phyloP scores from a whole-genome alignment of 306 rosid genomes.

The Lathyrus aphaca region DNA sequence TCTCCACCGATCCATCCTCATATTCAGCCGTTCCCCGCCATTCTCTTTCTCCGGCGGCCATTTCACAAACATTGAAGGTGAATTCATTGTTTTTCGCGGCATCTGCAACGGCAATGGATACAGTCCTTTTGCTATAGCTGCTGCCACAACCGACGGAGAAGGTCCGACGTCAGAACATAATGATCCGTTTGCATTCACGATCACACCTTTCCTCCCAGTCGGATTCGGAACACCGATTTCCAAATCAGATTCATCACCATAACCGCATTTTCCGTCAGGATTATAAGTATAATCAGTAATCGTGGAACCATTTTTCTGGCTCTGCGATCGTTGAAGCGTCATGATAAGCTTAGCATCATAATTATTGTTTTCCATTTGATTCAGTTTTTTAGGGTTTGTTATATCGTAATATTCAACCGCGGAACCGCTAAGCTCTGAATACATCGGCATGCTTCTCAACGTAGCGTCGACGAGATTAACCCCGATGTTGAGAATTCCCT shows the following conservation, averaged over 20 bases:
- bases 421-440: slow-evolving; percentile 66
- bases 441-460: slow-evolving; percentile 66
- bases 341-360: slow-evolving; percentile 21
- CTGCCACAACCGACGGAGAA: slow-evolving; percentile 76
- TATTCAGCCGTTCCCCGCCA: slow-evolving; percentile 54
- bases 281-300: slow-evolving; percentile 19
- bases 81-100: slow-evolving; percentile 35
- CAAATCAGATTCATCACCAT: slow-evolving; percentile 36
- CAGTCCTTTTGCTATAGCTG: slow-evolving; percentile 71
- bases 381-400: slow-evolving; percentile 34
- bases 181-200: slow-evolving; percentile 50
- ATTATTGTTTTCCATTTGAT: not conserved
- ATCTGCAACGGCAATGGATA: slow-evolving; percentile 44
- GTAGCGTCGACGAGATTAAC: slow-evolving; percentile 59
- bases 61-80: slow-evolving; percentile 38
- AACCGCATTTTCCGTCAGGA: not conserved
- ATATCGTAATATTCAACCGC: slow-evolving; percentile 51
- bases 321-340: slow-evolving; percentile 44
- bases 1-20: slow-evolving; percentile 69
- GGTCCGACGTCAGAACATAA: slow-evolving; percentile 73
- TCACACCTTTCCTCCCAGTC: not conserved
- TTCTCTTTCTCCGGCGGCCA: slow-evolving; percentile 58
- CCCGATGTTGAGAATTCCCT: slow-evolving; percentile 67
- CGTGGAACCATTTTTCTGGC: slow-evolving; percentile 42
- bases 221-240: slow-evolving; percentile 36